Conservation (phyloP, 176 grass and related monocot species). For the Oropetium thomaeum region DNA sequence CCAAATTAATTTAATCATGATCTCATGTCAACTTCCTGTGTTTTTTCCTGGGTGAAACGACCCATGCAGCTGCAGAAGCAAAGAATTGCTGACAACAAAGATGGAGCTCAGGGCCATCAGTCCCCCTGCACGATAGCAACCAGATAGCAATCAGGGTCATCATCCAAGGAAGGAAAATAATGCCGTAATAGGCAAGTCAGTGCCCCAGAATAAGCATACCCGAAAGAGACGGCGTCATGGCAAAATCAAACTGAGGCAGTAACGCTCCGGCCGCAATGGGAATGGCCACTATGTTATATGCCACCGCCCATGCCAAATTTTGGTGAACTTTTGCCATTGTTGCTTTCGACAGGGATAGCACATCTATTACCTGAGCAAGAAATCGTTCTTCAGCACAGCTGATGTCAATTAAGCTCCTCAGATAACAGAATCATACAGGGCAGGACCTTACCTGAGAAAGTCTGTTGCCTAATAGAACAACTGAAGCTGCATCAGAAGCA, state of each 20-base stretch:
- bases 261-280: constrained; percentile 68
- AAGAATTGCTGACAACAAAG: constrained; percentile 90
- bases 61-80: constrained; percentile 80
- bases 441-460: constrained; percentile 63
- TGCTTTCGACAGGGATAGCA: constrained; percentile 74
- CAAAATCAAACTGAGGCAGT: constrained; percentile 84
- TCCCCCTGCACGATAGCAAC: constrained; percentile 46
- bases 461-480: constrained; percentile 84
- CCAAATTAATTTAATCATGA: constrained; percentile 20
- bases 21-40: background rate
- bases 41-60: constrained; percentile 53
- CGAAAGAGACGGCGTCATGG: constrained; percentile 95
- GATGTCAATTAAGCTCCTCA: background rate
- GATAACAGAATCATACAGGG: background rate
- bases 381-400: background rate
- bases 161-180: background rate
- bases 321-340: constrained; percentile 94
- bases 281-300: constrained; percentile 82
- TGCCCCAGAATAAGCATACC: constrained; percentile 31
- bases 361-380: constrained; percentile 63
- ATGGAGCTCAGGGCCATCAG: constrained; percentile 96
- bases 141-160: background rate
- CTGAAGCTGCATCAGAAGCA: constrained; percentile 86
- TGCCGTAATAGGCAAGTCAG: background rate
- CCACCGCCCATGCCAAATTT: constrained; percentile 91